These are phyloP conservation scores for Aspergillus aculeatus DNA, from an alignment of 2,329 filamentous ascomycete species.

Conservation along the genomic window DNA sequence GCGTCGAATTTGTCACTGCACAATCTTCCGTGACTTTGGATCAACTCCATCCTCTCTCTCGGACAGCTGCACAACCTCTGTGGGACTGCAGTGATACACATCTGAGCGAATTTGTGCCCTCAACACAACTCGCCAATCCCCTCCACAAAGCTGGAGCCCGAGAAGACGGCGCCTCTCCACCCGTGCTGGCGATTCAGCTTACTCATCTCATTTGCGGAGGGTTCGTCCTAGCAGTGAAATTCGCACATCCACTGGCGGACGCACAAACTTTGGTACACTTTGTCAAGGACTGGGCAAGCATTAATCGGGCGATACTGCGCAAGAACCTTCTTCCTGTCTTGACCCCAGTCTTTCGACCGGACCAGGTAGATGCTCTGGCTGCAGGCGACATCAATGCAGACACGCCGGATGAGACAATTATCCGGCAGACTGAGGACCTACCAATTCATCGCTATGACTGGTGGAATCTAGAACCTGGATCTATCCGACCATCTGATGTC, in stretches of 20 bases:
- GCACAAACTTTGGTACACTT: constrained; percentile 47
- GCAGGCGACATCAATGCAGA: constrained; percentile 26
- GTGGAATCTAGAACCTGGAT: constrained; percentile 34
- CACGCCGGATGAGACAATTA: constrained; percentile 23
- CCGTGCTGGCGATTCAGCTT: constrained; percentile 42
- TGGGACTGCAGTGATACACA: constrained; percentile 9
- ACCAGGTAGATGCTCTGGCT: constrained; percentile 36
- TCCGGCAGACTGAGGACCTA: constrained; percentile 29
- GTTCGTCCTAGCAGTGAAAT: constrained; percentile 42
- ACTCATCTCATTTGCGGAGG: constrained; percentile 44
- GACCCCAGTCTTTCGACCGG: constrained; percentile 43
- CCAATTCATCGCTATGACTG: constrained; percentile 52
- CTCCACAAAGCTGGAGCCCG: constrained; percentile 33
- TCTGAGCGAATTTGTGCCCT: constrained; percentile 2
- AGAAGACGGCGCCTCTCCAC: constrained; percentile 33
- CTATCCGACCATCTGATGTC: constrained; percentile 2
- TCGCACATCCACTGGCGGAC: constrained; percentile 49
- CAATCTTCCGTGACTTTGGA: constrained; percentile 15
- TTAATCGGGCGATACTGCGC: constrained; percentile 18
- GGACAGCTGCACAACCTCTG: constrained; percentile 14
- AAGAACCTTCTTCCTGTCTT: neutral
- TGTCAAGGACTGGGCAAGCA: constrained; percentile 43
- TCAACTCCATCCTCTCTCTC: constrained; percentile 27
- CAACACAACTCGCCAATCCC: constrained; percentile 7
- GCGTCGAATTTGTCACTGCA: constrained; percentile 42